These are phyloP conservation scores for Cladosporium sphaerospermum DNA, from an alignment of 2,329 filamentous ascomycete genomes.

Conservation along the genomic window DNA sequence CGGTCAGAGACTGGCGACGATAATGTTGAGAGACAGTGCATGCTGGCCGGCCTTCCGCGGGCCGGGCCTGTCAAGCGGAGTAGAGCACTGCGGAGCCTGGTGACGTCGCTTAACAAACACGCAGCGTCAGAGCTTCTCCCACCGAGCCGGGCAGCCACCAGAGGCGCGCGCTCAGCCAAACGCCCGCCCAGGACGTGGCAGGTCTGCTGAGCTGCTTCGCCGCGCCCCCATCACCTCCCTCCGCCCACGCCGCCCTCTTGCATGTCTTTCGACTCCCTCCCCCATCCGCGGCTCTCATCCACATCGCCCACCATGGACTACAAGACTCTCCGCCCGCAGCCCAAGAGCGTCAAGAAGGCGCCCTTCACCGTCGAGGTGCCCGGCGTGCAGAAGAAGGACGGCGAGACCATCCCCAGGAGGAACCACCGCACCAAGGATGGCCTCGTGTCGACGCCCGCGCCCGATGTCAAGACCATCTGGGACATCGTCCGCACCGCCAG, in stretches of 20 bases:
- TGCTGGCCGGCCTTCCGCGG: background rate
- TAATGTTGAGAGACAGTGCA: no score
- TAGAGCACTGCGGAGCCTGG: background rate
- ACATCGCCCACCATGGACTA: conserved; percentile 32
- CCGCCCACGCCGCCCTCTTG: background rate
- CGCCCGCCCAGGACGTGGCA: conserved; percentile 4
- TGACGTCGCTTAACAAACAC: background rate
- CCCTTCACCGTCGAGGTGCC: conserved; percentile 71
- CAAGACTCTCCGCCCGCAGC: conserved; percentile 44
- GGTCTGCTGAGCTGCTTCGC: background rate
- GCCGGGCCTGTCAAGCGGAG: background rate
- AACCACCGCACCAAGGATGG: conserved; percentile 65
- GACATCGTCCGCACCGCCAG: conserved; percentile 70
- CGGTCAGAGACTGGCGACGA: no score
- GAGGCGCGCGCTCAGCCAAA: background rate
- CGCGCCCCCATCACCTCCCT: background rate
- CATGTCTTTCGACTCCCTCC: conserved; percentile 14
- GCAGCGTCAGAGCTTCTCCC: background rate
- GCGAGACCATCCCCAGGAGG: conserved; percentile 79
- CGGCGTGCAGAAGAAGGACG: conserved; percentile 61
- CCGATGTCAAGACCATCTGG: conserved; percentile 69
- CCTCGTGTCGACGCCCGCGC: conserved; percentile 58
- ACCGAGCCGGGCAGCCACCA: background rate
- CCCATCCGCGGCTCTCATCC: conserved; percentile 2
- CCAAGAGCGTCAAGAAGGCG: conserved; percentile 52